These are phyloP conservation scores for Cicer cuneatum DNA, from an alignment of 306 rosid genomes.

Conservation along the genomic window DNA sequence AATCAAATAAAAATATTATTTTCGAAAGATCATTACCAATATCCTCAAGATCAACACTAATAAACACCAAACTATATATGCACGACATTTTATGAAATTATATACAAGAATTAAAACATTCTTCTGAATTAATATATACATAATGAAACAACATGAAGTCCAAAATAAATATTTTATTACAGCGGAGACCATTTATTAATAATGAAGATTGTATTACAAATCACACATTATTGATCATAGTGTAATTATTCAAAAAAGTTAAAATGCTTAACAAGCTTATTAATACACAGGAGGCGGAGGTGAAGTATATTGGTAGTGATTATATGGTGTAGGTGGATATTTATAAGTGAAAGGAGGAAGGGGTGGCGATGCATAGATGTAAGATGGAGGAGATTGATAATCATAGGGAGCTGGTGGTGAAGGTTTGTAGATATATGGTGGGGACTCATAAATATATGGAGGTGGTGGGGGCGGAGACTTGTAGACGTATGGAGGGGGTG, in stretches of 20 bases:
- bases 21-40: too few species aligned
- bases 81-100: neutral
- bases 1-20: too few species aligned
- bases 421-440: neutral
- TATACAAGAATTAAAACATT: neutral
- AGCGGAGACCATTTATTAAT: neutral
- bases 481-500: neutral
- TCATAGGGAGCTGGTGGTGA: neutral
- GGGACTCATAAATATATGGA: conserved; percentile 10
- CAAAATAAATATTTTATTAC: neutral
- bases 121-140: neutral
- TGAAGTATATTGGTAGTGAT: neutral
- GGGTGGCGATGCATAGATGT: neutral
- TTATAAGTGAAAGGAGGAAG: neutral
- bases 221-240: neutral
- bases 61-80: too few species aligned
- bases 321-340: neutral
- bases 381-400: neutral
- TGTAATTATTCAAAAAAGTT: neutral
- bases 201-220: neutral
- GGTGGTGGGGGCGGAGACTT: neutral
- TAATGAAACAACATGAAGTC: neutral
- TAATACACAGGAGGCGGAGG: conserved; percentile 19
- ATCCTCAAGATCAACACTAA: too few species aligned
- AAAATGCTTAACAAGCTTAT: neutral